Evolutionary conservation across 257 asterid species (phyloP).

Genomic region (Ilex asprella): DNA sequence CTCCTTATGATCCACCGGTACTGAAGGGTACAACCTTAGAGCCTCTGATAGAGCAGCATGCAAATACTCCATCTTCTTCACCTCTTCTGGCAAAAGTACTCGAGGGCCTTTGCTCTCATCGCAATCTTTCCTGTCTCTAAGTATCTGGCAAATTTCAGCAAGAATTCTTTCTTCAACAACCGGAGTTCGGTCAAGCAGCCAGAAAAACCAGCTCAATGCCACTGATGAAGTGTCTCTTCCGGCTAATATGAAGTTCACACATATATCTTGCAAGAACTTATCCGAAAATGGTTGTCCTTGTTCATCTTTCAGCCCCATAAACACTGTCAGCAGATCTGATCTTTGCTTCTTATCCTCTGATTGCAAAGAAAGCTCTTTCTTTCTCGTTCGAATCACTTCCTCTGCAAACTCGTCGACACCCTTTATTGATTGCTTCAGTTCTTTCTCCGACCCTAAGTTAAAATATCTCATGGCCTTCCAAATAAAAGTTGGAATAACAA

Average conservation of each 20-base stretch:
- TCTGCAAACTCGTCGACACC: constrained; percentile 65
- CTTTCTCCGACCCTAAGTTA: constrained; percentile 57
- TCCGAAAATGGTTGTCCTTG: constrained; percentile 48
- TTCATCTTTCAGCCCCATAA: constrained; percentile 64
- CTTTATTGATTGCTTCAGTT: constrained; percentile 39
- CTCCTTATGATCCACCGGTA: constrained; percentile 98
- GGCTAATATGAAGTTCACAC: constrained; percentile 86
- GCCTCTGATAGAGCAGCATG: constrained; percentile 94
- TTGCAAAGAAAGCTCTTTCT: constrained; percentile 42
- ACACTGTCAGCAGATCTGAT: constrained; percentile 74
- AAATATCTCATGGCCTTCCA: constrained; percentile 71
- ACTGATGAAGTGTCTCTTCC: constrained; percentile 98
- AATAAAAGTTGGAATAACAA: constrained; percentile 65
- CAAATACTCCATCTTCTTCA: constrained; percentile 92
- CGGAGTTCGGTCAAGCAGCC: constrained; percentile 54
- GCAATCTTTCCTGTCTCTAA: constrained; percentile 37
- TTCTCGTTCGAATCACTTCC: constrained; percentile 65
- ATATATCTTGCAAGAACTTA: constrained; percentile 61
- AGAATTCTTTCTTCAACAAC: constrained; percentile 67
- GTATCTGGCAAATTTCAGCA: constrained; percentile 52
- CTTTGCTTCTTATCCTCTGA: constrained; percentile 21
- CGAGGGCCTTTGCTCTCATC: constrained; percentile 7
- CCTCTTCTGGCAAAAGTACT: constrained; percentile 73
- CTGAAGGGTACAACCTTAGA: constrained; percentile 86
- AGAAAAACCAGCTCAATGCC: constrained; percentile 94